Base-by-base conservation (phyloP, 768 basidiomycete species). In the Kockovaella imperatae region DNA sequence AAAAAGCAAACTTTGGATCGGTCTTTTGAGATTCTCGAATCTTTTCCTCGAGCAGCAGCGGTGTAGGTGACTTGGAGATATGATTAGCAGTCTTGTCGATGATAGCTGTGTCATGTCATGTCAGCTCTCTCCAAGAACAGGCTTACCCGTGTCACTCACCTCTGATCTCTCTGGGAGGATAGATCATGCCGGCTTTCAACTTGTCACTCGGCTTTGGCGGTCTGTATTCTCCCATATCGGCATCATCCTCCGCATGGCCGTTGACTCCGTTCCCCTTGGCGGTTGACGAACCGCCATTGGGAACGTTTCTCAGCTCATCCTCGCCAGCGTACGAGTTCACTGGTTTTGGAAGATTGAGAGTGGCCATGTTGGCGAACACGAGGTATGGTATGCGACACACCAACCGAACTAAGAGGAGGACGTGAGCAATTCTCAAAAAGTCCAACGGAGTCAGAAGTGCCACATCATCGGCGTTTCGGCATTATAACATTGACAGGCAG, bases 1-100 rank as follows among this genome's bases (percentile, higher is more conserved):
- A 80, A 77, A 99, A 99, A 49, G 93, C 89, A 78, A 97, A 99
- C 75, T 95, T 93, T 49, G 90, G 88, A 76, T 97, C 93, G 57
- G 82, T 79, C 74, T 89, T 87, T 73, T 91, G 91, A 63, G 86
- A 85, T 74, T 96, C 90, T 61, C 90, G 82, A 72, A 99, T 89
- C 75, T 93, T 91, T 69, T 90, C 87, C 75, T 97, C 93, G 66
- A 99, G 90, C 60, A 84, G 81, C 8, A 82, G 80, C 5, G 91
- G 89, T 62, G 95, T 87, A 23, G 84, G 85, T n/a, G 90, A 93
- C 56, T 86, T 84, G 29, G 90, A 87, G 52, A 97, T 86, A 52
- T 85, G 88, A 11, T 78, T 72, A 3, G 95, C 91, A 13, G 95
- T 99, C 64, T 88, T 81, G 76, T 97, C 95, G 56, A 97, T 90